Conservation (phyloP, 352 stramenopile genomes). For the Phytophthora syringae region DNA sequence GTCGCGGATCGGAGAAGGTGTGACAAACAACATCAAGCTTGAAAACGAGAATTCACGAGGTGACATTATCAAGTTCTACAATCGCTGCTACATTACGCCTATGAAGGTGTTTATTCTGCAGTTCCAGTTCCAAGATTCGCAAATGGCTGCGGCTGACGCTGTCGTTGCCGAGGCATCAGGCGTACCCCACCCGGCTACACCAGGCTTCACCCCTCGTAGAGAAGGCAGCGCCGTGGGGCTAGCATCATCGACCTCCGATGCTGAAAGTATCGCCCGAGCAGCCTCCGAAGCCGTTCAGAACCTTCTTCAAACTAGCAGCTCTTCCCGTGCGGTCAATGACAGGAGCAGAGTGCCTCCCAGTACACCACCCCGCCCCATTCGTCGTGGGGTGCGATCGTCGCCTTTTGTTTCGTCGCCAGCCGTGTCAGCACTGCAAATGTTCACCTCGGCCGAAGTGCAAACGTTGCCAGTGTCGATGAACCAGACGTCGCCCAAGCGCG, state of each 20-base stretch:
- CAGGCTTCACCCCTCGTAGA: constrained; percentile 52
- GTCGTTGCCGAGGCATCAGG: constrained; percentile 51
- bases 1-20: constrained; percentile 53
- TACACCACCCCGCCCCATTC: constrained; percentile 51
- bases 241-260: constrained; percentile 67
- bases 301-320: constrained; percentile 20
- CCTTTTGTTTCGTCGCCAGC: constrained; percentile 54
- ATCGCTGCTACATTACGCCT: constrained; percentile 78
- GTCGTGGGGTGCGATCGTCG: constrained; percentile 35
- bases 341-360: constrained; percentile 44
- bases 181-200: constrained; percentile 27
- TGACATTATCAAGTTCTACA: constrained; percentile 93
- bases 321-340: constrained; percentile 7
- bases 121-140: constrained; percentile 84
- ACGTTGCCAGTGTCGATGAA: constrained; percentile 78
- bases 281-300: constrained; percentile 75
- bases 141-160: constrained; percentile 77
- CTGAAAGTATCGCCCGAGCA: constrained; percentile 81
- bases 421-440: constrained; percentile 57
- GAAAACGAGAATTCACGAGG: constrained; percentile 62
- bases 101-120: constrained; percentile 91
- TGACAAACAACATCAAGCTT: constrained; percentile 85
- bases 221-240: constrained; percentile 45
- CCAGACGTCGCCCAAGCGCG: constrained; percentile 81
- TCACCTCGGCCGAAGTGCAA: constrained; percentile 79